These are phyloP conservation scores for Puccinia coronata DNA, from an alignment of 1,284 basidiomycete species.

Conservation along the genomic window DNA sequence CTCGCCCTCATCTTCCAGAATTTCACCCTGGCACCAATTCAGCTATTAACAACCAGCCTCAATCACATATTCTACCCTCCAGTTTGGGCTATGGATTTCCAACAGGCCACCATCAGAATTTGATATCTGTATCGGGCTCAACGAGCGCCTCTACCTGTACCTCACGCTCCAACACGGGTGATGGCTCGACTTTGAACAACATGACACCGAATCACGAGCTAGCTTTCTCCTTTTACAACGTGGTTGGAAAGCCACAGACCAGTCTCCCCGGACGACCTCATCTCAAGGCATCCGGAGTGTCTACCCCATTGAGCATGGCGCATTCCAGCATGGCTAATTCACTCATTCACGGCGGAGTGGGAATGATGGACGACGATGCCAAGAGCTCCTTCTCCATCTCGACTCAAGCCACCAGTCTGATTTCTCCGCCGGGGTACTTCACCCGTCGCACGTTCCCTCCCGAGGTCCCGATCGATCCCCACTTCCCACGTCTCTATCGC, in stretches of 20 bases:
- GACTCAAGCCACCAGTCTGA: constrained; percentile 50
- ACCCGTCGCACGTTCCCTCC: constrained; percentile 37
- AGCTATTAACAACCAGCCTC: background rate
- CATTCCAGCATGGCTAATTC: constrained; percentile 8
- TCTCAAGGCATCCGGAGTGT: constrained; percentile 16
- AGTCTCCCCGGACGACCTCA: constrained; percentile 25
- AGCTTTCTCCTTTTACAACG: constrained; percentile 17
- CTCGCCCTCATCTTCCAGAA: background rate
- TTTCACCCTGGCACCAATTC: background rate
- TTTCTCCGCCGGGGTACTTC: constrained; percentile 36
- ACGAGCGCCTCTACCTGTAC: constrained; percentile 48
- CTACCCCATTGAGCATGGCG: constrained; percentile 34
- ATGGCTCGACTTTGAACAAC: constrained; percentile 4
- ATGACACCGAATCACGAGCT: constrained; percentile 25
- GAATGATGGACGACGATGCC: constrained; percentile 41
- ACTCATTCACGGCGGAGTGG: background rate
- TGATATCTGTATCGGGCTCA: constrained; percentile 39
- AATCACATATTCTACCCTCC: background rate
- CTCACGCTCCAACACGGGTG: constrained; percentile 23
- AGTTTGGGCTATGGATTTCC: constrained; percentile 34
- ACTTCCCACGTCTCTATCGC: constrained; percentile 46
- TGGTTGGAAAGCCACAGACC: constrained; percentile 25
- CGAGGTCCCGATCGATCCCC: constrained; percentile 42
- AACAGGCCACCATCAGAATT: background rate
- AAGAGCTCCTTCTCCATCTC: constrained; percentile 48